Conservation (phyloP, 441 rosid species). For the Pelargonium australe region DNA sequence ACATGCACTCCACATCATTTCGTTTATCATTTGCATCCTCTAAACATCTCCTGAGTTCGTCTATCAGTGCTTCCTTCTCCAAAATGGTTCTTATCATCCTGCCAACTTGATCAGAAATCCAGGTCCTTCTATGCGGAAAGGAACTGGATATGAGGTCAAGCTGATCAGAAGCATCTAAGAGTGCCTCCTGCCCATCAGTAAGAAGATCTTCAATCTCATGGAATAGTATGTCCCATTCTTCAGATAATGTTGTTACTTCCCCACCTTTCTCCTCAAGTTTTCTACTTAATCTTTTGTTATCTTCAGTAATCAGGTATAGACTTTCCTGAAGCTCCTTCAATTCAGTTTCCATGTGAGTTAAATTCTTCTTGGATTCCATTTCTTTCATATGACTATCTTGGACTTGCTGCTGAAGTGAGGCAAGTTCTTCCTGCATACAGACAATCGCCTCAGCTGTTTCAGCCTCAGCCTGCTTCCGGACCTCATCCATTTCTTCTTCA, state of each 20-base stretch:
- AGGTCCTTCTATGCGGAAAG: slow-evolving; percentile 71
- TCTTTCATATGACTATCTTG: slow-evolving; percentile 67
- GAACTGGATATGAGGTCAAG: slow-evolving; percentile 61
- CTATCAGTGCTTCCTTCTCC: slow-evolving; percentile 70
- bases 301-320: slow-evolving; percentile 38
- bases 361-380: slow-evolving; percentile 39
- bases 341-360: slow-evolving; percentile 43
- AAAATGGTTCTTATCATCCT: slow-evolving; percentile 53
- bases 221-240: slow-evolving; percentile 74
- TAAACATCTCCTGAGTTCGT: slow-evolving; percentile 74
- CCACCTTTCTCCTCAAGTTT: slow-evolving; percentile 55
- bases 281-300: slow-evolving; percentile 49
- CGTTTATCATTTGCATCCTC: slow-evolving; percentile 73
- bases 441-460: slow-evolving; percentile 93
- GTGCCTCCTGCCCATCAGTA: slow-evolving; percentile 60
- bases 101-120: slow-evolving; percentile 89
- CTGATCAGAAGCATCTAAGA: slow-evolving; percentile 66
- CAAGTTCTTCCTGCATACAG: slow-evolving; percentile 90
- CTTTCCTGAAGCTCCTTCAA: slow-evolving; percentile 53
- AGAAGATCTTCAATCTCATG: slow-evolving; percentile 76
- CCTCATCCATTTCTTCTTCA: slow-evolving; percentile 74
- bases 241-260: slow-evolving; percentile 47
- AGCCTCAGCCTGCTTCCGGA: slow-evolving; percentile 82
- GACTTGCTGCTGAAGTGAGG: slow-evolving; percentile 74
- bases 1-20: slow-evolving; percentile 73